Evolutionary conservation across 306 rosid genomes (phyloP), one percentile per base, ranked within the genome.

Genomic region (Notholithocarpus densiflorus): DNA sequence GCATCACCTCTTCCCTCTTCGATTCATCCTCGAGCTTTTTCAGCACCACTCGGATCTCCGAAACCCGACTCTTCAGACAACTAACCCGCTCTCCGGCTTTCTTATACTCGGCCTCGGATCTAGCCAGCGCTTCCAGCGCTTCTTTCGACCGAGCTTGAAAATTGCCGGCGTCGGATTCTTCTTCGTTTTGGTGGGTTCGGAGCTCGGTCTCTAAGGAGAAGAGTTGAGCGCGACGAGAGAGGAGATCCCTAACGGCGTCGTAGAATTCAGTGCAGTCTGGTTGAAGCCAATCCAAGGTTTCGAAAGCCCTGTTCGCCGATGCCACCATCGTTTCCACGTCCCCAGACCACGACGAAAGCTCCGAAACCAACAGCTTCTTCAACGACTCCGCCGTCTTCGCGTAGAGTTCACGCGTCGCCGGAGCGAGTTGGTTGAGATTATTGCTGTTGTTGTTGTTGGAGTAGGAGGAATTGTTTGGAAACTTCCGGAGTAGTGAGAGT

Each of bases 341-440:
- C 45, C 61, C 69, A 0, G 43, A 19, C 13, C 24, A 59, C 26
- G 4, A 75, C 13, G 45, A 40, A 40, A 75, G 71, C 6, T 62
- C 59, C 10, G 79, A 21, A 21, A 75, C 51, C 71, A 75, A 43
- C 18, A 43, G 43, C 72, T 27, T 75, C 79, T 52, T 75, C 19
- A 61, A 4, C 23, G 72, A 60, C 4, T 60, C 57, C 18, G 72
- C 72, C 45, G 68, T 40, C 10, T 26, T 40, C 17, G 29, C 12
- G 4, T 20, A 27, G 14, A 37, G 14, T 14, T 61, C 23, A 18
- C 23, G 18, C 31, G 19, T 2, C 70, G 20, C 51, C 15, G 32
- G 17, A 23, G 72, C 45, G 51, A 14, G 69, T 11, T 23, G 14
- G 31, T 23, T 75, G 55, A 48, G 17, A 40, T 40, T 40, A 40